Evolutionary conservation across 2,329 filamentous ascomycete genomes (phyloP).

Genomic region (Scleromitrula shiraiana): DNA sequence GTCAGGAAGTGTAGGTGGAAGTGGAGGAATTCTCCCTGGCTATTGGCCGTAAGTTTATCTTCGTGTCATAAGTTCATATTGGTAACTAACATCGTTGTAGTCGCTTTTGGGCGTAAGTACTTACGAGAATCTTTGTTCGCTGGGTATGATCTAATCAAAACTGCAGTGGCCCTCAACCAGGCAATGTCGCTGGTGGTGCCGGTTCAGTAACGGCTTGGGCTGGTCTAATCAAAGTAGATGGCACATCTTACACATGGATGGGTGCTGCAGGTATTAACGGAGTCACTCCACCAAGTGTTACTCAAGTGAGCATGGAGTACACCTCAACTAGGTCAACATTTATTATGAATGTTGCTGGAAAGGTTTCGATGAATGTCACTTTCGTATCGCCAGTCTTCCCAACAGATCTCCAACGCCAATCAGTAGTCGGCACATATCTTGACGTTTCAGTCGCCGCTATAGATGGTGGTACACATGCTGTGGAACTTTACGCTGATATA

Average conservation of each 20-base stretch:
- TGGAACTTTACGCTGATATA: slow-evolving; percentile 66
- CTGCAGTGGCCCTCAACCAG: slow-evolving; percentile 22
- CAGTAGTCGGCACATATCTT: slow-evolving; percentile 63
- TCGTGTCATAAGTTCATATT: neutral
- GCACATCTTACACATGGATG: slow-evolving; percentile 58
- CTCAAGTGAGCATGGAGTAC: slow-evolving; percentile 59
- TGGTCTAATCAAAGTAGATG: slow-evolving; percentile 64
- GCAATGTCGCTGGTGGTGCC: slow-evolving; percentile 29
- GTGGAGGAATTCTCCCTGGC: slow-evolving; percentile 60
- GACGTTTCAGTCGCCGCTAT: slow-evolving; percentile 52
- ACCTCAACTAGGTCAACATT: slow-evolving; percentile 67
- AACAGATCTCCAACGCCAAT: slow-evolving; percentile 58
- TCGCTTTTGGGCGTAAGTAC: slow-evolving; percentile 25
- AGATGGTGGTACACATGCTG: slow-evolving; percentile 54
- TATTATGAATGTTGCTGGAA: slow-evolving; percentile 53
- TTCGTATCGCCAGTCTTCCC: slow-evolving; percentile 68
- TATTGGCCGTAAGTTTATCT: slow-evolving; percentile 24
- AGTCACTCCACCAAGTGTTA: slow-evolving; percentile 39
- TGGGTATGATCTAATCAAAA: neutral
- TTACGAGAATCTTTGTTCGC: neutral
- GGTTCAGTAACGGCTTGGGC: slow-evolving; percentile 56
- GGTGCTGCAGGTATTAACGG: slow-evolving; percentile 39
- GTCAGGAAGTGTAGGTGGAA: slow-evolving; percentile 51
- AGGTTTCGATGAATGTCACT: slow-evolving; percentile 56
- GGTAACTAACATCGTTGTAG: slow-evolving; percentile 16